Conservation (phyloP, 495 filamentous ascomycete genomes). For the Evernia prunastri region DNA sequence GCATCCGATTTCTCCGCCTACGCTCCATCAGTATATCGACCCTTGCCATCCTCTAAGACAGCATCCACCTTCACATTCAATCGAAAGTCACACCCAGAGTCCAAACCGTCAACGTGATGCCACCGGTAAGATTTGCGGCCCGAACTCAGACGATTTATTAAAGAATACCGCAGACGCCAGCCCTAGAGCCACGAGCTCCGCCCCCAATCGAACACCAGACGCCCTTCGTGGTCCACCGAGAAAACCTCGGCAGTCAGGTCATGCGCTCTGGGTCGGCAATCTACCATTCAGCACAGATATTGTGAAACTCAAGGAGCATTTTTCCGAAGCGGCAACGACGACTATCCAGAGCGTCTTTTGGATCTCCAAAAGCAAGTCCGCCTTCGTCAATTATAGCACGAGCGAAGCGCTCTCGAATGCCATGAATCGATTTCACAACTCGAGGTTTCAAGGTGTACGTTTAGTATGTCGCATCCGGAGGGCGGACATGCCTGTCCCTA, state of each 20-base stretch:
- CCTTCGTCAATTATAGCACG: constrained; percentile 92
- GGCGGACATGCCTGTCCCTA: constrained; percentile 41
- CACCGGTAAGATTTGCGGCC: no score
- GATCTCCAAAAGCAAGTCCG: constrained; percentile 96
- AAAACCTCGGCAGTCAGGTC: constrained; percentile 87
- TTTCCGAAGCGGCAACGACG: constrained; percentile 68
- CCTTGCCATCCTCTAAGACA: no score
- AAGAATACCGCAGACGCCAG: no score
- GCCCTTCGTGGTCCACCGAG: constrained; percentile 59
- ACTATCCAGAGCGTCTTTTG: constrained; percentile 87
- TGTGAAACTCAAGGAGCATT: constrained; percentile 79
- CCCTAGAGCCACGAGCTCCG: no score
- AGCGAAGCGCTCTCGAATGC: constrained; percentile 75
- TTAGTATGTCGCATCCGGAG: constrained; percentile 82
- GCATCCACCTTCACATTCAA: no score
- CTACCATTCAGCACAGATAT: constrained; percentile 75
- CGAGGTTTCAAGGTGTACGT: constrained; percentile 76
- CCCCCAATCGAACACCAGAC: no score
- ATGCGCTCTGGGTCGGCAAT: constrained; percentile 96
- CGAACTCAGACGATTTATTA: no score
- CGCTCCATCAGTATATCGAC: no score
- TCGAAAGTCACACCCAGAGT: no score
- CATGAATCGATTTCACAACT: constrained; percentile 84
- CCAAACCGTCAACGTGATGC: no score
- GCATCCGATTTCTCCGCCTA: no score